Evolutionary conservation across 495 filamentous ascomycete genomes (phyloP).

Genomic region (Parmelia sp.): DNA sequence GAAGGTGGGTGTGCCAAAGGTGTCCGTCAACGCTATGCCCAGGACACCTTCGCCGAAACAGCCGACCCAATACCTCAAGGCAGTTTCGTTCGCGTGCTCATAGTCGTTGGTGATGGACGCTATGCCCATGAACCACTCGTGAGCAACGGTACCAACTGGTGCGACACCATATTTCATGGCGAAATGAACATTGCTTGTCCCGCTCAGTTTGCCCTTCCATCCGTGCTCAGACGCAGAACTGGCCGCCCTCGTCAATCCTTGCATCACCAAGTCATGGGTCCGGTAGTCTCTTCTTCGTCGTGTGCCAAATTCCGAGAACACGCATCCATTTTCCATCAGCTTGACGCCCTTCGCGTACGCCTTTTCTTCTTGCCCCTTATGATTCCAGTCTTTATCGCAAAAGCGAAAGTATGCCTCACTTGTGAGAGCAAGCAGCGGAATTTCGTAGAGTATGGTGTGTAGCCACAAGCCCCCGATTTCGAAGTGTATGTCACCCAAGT

Average conservation of each 20-base stretch:
- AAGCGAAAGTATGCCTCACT: constrained; percentile 98
- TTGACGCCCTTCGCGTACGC: constrained; percentile 70
- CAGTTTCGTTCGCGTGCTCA: constrained; percentile 70
- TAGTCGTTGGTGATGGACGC: constrained; percentile 89
- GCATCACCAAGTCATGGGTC: constrained; percentile 87
- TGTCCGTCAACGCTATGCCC: constrained; percentile 92
- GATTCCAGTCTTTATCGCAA: constrained; percentile 81
- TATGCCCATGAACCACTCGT: constrained; percentile 99
- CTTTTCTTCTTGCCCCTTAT: constrained; percentile 75
- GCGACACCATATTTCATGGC: constrained; percentile 81
- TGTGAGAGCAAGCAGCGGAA: constrained; percentile 82
- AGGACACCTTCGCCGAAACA: constrained; percentile 89
- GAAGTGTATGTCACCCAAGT: constrained; percentile 68
- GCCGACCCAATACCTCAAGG: constrained; percentile 77
- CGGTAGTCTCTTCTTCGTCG: constrained; percentile 84
- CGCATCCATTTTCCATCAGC: constrained; percentile 73
- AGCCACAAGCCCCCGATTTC: constrained; percentile 76
- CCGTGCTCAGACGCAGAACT: constrained; percentile 57
- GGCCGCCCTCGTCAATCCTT: constrained; percentile 68
- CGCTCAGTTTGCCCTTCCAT: constrained; percentile 64
- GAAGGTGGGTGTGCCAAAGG: constrained; percentile 90
- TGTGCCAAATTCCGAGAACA: constrained; percentile 91
- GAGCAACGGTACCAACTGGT: constrained; percentile 89
- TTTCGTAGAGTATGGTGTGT: constrained; percentile 96
- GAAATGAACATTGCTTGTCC: constrained; percentile 95